phyloP scores from a whole-genome alignment of 306 rosid species.

The Corylus avellana region DNA sequence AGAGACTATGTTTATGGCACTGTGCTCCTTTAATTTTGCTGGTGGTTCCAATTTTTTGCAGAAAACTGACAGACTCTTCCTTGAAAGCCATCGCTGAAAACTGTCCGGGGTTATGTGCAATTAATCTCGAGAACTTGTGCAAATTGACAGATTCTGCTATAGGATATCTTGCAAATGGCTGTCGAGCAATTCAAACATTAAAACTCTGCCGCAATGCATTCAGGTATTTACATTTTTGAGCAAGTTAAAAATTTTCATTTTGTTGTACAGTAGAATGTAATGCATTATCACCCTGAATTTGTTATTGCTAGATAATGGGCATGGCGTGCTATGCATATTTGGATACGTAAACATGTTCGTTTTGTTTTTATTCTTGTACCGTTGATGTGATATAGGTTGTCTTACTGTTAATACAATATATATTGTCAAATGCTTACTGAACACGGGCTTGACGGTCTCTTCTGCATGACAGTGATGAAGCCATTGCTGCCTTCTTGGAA shows the following conservation, averaged over 20 bases:
- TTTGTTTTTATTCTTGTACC: not conserved
- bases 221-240: constrained; percentile 50
- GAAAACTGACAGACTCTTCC: constrained; percentile 76
- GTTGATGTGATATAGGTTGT: constrained; percentile 12
- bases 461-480: constrained; percentile 63
- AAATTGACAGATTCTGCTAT: constrained; percentile 66
- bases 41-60: constrained; percentile 41
- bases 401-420: too few relatives aligned
- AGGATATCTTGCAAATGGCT: constrained; percentile 65
- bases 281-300: not conserved
- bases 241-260: constrained; percentile 1
- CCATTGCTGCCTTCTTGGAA: constrained; percentile 78
- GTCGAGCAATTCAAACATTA: constrained; percentile 53
- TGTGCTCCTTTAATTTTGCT: constrained; percentile 18
- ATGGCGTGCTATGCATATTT: not conserved
- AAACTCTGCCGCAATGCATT: constrained; percentile 59
- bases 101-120: constrained; percentile 51
- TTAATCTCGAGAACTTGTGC: constrained; percentile 57
- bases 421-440: not conserved
- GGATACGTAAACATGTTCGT: not conserved
- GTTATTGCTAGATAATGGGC: constrained; percentile 11
- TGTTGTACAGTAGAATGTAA: not conserved
- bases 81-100: constrained; percentile 58
- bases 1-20: constrained; percentile 9
- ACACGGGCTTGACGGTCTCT: constrained; percentile 16